Evolutionary conservation across 495 filamentous ascomycete species (phyloP), one percentile per base, ranked within the genome.

Genomic region (Alectoria sarmentosa): DNA sequence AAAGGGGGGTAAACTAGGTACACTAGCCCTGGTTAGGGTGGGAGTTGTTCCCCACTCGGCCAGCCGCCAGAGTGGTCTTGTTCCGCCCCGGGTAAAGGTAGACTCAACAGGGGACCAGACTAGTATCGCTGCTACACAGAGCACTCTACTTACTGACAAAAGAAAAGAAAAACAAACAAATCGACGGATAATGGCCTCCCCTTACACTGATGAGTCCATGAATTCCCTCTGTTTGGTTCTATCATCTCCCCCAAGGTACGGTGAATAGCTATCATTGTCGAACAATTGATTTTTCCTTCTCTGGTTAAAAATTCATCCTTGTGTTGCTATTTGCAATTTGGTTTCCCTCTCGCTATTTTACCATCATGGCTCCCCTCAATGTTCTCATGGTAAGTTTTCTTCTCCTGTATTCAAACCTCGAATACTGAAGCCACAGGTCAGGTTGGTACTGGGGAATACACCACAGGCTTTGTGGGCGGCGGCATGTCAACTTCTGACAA

Each of bases 381-480:
- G 90, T 96, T 64, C 83, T 93, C 74, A 96, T 96, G 92, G 90
- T 90, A 75, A 69, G 78, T 68, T 34, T 37, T 39, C 32, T 62
- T 42, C 39, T 67, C 64, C 39, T 21, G 14, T 38, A 26, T 21
- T 1, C 15, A 30, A 13, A 23, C 34, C 36, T 62, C 69, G 58
- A 72, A 67, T 67, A 63, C 71, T 54, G 66, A 68, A 65, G 46
- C 34, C 38, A 10, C 36, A 21, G 32, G 32, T 68, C 39, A 90
- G 88, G 83, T 95, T 42, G 90, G 90, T 34, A 92, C 90, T n/a
- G 91, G 92, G 63, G 92, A 97, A 78, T 96, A 96, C 82, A 97
- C 92, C 66, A 96, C 92, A 55, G 91, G 91, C 44, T 94, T 91
- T 70, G 89, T 92, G 67, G 90, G 88, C 56, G 85, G 84, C 69